Base-by-base conservation (phyloP, 2,329 filamentous ascomycete species). In the Colletotrichum tanaceti region DNA sequence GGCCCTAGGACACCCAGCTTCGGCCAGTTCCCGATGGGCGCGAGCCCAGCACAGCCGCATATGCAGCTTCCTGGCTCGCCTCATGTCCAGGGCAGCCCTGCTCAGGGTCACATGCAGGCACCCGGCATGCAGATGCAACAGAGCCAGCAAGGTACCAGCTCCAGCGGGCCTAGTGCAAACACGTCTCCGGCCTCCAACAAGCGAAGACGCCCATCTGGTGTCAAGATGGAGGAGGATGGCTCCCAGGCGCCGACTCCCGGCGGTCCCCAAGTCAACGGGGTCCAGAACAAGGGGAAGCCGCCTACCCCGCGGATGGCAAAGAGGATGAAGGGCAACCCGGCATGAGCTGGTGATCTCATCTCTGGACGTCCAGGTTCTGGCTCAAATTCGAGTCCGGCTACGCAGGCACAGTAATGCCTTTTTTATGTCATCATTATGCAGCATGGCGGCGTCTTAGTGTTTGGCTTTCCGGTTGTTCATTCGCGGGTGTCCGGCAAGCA, bases 131-230 rank as follows among this genome's bases (percentile, higher is more conserved):
- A 89, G 76, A 80, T 89, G 69, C 89, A 91, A 75, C 87, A 88
- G 71, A 91, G 89, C 75, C 89, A 91, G 76, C 89, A 91, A 75
- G 89, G 89, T 46, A 90, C 89, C 39, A 88, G 82, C 76, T 90
- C 89, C 11, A 89, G 87, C 75, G 89, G 88, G 1, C 88, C 88
- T 7, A 91, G 88, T 74, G 88, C 89, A 65, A 91, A 90, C 78
- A 91, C 89, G 5, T 89, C 87, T 39, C 88, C 88, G 46, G 84
- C 86, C 28, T 87, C 85, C 41, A 88, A 88, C 72, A 89, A 89
- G 78, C 81, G 87, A 62, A 79, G 87, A 73, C 81, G 87, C 38
- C 84, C 86, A 0, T 89, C 86, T 0, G 83, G 83, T 4, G 85
- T 89, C 22, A 89, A 89, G 79, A 76, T 78, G 5, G 87, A 89